phyloP scores from a whole-genome alignment of 106 monocot genomes.

The Platanthera zijinensis region DNA sequence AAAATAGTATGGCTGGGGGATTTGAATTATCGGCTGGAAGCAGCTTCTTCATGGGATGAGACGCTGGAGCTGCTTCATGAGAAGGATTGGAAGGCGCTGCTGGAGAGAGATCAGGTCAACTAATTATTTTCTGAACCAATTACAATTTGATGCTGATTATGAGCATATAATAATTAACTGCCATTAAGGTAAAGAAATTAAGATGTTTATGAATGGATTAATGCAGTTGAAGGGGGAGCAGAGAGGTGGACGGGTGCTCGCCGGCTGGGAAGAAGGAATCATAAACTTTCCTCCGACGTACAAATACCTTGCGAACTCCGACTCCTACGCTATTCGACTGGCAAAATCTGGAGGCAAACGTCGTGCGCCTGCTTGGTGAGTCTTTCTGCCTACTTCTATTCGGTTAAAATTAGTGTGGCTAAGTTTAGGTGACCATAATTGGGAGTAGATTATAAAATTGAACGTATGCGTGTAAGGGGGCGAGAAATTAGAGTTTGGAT shows the following conservation, averaged over 20 bases:
- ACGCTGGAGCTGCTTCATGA: slow-evolving; percentile 16
- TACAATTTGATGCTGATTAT: background rate
- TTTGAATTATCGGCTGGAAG: slow-evolving; percentile 17
- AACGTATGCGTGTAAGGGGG: no score
- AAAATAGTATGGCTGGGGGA: slow-evolving; percentile 49
- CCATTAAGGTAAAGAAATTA: background rate
- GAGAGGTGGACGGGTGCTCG: slow-evolving; percentile 25
- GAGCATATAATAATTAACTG: no score
- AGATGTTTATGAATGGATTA: background rate
- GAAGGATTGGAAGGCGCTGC: slow-evolving; percentile 21
- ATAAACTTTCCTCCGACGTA: slow-evolving; percentile 48
- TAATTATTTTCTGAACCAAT: background rate
- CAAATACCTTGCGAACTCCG: slow-evolving; percentile 35
- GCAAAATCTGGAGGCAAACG: slow-evolving; percentile 27
- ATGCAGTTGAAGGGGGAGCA: slow-evolving; percentile 36
- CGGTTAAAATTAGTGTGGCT: background rate
- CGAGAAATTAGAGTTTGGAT: no score
- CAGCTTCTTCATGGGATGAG: background rate
- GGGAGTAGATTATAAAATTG: background rate
- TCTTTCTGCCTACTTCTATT: background rate
- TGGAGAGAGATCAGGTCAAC: slow-evolving; percentile 29
- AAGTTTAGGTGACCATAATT: background rate
- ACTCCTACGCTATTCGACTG: slow-evolving; percentile 23
- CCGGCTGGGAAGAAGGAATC: slow-evolving; percentile 37
- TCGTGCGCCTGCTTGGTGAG: slow-evolving; percentile 43